Percentiles rank a stretch among this genome's conserved stretches.
Evolutionary conservation across 345 rosid species (phyloP).

Genomic region (Syzygium oleosum): DNA sequence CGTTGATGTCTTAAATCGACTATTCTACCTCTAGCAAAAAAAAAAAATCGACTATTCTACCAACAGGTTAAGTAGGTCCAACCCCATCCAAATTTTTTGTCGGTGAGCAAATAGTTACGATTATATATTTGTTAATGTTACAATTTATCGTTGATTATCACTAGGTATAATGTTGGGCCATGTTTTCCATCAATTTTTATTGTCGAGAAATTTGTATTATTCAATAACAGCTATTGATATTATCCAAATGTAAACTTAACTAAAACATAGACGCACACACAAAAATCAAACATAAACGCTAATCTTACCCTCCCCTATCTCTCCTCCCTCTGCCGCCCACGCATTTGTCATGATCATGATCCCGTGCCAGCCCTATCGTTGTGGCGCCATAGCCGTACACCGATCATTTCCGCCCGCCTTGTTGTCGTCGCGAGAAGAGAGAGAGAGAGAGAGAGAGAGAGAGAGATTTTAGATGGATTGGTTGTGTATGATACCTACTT

Average conservation of each 20-base stretch:
- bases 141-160: neutral
- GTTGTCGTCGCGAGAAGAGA: too few relatives aligned
- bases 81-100: neutral
- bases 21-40: neutral
- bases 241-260: neutral
- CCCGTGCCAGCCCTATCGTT: fast-evolving
- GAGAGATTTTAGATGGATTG: neutral
- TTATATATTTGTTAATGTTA: neutral
- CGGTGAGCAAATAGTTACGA: fast-evolving
- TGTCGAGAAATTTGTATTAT: neutral
- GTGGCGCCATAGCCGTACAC: neutral
- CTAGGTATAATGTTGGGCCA: neutral
- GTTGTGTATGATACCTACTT: neutral
- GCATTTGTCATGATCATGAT: neutral
- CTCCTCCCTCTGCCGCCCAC: too few relatives aligned
- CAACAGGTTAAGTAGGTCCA: fast-evolving
- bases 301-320: neutral
- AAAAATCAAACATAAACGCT: neutral
- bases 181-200: neutral
- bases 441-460: too few relatives aligned
- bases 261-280: neutral
- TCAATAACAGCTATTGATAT: neutral
- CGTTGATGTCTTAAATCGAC: neutral
- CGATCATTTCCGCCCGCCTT: neutral
- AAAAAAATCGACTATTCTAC: neutral